phyloP scores from a whole-genome alignment of 192 early-diverging fungal species.

The Funneliformis mosseae region DNA sequence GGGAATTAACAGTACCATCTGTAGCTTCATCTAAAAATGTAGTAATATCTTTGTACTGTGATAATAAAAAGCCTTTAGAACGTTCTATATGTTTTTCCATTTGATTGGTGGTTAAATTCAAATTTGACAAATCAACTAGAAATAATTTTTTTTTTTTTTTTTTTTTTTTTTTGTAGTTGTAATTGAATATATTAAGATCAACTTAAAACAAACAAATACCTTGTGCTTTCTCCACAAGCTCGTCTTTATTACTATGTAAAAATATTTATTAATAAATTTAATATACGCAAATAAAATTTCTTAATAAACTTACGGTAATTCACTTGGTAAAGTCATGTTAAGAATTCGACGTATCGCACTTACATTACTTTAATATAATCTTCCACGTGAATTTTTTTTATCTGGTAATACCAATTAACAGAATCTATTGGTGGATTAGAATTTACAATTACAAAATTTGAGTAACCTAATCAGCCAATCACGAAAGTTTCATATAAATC shows the following conservation, averaged over 20 bases:
- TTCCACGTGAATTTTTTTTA: too few species aligned
- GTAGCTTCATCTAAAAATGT: constrained; percentile 44
- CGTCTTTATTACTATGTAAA: not conserved
- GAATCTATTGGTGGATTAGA: too few species aligned
- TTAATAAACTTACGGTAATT: not conserved
- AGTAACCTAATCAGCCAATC: too few species aligned
- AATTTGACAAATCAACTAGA: not conserved
- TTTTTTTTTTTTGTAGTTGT: not conserved
- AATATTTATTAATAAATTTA: not conserved
- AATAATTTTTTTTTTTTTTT: not conserved
- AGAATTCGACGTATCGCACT: not conserved
- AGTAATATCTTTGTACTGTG: constrained; percentile 52
- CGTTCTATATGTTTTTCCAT: not conserved
- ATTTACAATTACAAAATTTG: too few species aligned
- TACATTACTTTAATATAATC: too few species aligned
- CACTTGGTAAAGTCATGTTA: not conserved
- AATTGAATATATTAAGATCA: too few species aligned
- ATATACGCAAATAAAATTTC: not conserved
- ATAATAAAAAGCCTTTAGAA: not conserved
- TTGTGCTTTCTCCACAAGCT: not conserved
- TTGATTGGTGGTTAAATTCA: not conserved
- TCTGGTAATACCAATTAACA: too few species aligned
- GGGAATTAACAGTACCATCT: constrained; percentile 35
- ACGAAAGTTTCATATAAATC: too few species aligned
- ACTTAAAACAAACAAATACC: not conserved